Evolutionary conservation across 2,329 filamentous ascomycete species (phyloP), one percentile per base, ranked within the genome.

Genomic region (Penicillium hesseltinei): DNA sequence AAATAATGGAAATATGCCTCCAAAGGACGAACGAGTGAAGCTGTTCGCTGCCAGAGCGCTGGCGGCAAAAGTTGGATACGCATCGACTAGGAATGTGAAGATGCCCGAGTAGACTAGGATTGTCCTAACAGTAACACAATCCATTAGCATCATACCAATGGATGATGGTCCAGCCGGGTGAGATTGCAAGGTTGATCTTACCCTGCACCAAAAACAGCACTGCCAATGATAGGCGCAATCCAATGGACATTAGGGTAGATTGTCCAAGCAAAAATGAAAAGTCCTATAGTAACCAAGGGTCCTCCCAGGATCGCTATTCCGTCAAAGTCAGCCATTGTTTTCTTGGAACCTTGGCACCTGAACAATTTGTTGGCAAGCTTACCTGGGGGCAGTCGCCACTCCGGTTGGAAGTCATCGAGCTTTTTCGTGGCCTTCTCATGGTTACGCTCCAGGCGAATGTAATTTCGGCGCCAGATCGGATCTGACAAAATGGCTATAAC

Each of bases 241-340:
- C 87, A 93, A 74, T 91, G 88, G 48, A 96, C 83, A 2, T 72
- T 63, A 50, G 86, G 74, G 71, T 87, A 92, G 15, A 89, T 88
- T 5, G 90, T 92, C 89, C 91, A 96, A 9, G 86, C 91, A 75
- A 96, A 96, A 76, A 90, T 89, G 73, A 97, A 96, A 17, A 97
- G 77, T 7, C 91, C 90, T 55, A 89, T 79, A 5, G 92, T 90
- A 33, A 94, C 90, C 10, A 96, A 75, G 44, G 91, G 75, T 0
- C 87, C 87, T n/a, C 92, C 93, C 8, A 81, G 71, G 51, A 92
- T 88, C 21, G 87, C 76, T 76, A 35, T 40, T 19, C 17, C 40
- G 19, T 51, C 6, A 5, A 23, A 44, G 39, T 56, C n/a, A 56
- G 31, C 23, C 31, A 51, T 35, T 4, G 5, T 9, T 39, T 10